phyloP scores from a whole-genome alignment of 257 asterid species.

The Handroanthus guayacan region DNA sequence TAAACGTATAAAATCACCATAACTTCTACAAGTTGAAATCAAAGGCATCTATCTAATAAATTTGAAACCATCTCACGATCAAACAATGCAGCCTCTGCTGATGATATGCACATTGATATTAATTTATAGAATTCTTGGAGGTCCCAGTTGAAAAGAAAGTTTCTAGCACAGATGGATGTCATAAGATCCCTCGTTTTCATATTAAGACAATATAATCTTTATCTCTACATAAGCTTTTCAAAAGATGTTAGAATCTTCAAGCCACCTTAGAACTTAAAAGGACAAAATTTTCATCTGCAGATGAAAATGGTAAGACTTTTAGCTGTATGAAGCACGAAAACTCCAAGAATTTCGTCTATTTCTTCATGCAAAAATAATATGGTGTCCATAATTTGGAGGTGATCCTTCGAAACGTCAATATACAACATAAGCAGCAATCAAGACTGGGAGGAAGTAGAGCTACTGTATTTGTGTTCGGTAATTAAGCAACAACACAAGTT shows the following conservation, averaged over 20 bases:
- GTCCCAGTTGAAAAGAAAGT: neutral
- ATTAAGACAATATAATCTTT: constrained; percentile 1
- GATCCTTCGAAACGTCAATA: constrained; percentile 37
- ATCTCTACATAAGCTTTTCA: constrained; percentile 28
- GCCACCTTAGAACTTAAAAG: neutral
- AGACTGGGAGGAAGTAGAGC: constrained; percentile 64
- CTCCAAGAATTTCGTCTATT: neutral
- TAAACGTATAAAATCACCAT: neutral
- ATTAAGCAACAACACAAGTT: too few relatives aligned
- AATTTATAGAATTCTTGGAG: too few relatives aligned
- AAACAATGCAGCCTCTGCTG: neutral
- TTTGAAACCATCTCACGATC: neutral
- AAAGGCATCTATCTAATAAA: neutral
- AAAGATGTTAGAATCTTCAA: constrained; percentile 26
- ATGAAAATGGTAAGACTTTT: constrained; percentile 32
- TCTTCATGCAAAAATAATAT: neutral
- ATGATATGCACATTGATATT: neutral
- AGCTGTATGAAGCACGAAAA: neutral
- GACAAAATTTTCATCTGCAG: neutral
- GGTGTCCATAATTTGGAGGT: constrained; percentile 42
- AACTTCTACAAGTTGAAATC: neutral
- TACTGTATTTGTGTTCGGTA: constrained; percentile 45
- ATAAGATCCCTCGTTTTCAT: constrained; percentile 28
- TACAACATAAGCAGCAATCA: constrained; percentile 36
- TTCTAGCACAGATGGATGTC: neutral